Evolutionary conservation across 2,329 filamentous ascomycete genomes (phyloP).

Genomic region (Dissoconium aciculare): DNA sequence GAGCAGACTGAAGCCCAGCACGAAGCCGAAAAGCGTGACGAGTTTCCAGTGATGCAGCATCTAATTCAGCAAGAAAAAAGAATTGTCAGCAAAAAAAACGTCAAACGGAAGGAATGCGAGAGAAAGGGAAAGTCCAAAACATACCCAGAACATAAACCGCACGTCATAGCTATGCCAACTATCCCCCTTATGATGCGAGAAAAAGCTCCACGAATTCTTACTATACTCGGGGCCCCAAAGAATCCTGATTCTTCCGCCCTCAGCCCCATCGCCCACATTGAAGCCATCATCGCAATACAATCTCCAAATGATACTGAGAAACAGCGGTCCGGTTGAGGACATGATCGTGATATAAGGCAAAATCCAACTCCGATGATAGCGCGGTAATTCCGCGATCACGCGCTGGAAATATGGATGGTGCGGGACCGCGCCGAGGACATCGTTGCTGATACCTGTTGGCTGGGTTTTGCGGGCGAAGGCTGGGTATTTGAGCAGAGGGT

Average conservation of each 20-base stretch:
- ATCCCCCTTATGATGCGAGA: conserved; percentile 49
- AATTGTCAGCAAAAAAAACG: conserved; percentile 8
- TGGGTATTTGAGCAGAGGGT: conserved; percentile 49
- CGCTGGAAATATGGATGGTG: conserved; percentile 60
- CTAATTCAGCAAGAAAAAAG: too few species aligned
- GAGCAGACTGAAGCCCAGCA: conserved; percentile 34
- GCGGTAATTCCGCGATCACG: conserved; percentile 51
- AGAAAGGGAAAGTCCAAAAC: conserved; percentile 7
- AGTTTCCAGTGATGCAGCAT: conserved; percentile 39
- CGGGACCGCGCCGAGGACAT: conserved; percentile 59
- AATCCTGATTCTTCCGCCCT: conserved; percentile 44
- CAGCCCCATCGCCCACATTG: conserved; percentile 26
- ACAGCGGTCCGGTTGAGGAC: conserved; percentile 62
- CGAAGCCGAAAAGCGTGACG: conserved; percentile 38
- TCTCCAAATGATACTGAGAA: conserved; percentile 61
- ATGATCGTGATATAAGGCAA: conserved; percentile 65
- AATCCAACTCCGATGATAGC: conserved; percentile 54
- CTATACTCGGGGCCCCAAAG: conserved; percentile 59
- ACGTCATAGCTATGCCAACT: conserved; percentile 53
- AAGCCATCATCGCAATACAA: conserved; percentile 48
- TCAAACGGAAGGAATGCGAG: neutral
- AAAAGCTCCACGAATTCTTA: conserved; percentile 54
- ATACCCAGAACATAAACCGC: conserved; percentile 48
- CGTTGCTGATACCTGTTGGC: conserved; percentile 68
- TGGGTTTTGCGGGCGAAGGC: conserved; percentile 56